Conservation (phyloP, 176 grass and related monocot species). For the Carex cristatella region DNA sequence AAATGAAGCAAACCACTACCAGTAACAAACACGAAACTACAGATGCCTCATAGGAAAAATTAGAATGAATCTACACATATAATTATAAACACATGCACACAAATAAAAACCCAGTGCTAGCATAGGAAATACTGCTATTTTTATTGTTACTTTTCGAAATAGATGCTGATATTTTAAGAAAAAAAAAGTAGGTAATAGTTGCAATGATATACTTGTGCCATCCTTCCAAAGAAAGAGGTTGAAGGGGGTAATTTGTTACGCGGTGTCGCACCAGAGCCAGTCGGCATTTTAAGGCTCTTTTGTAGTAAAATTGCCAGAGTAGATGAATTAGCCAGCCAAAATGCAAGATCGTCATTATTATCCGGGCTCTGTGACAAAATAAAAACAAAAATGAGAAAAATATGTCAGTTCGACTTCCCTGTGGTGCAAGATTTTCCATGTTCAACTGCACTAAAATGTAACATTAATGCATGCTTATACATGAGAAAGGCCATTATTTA, state of each 20-base stretch:
- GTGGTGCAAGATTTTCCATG: neutral
- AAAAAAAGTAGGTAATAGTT: neutral
- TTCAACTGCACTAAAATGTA: neutral
- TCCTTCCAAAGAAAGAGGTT: conserved; percentile 85
- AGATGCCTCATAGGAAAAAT: neutral
- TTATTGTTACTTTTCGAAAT: neutral
- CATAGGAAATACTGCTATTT: neutral
- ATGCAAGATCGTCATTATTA: conserved; percentile 62
- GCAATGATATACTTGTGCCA: conserved; percentile 53
- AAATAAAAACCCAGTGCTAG: neutral
- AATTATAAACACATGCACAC: neutral
- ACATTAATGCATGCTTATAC: neutral
- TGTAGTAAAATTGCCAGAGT: conserved; percentile 74
- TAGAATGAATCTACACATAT: neutral
- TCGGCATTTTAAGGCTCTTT: conserved; percentile 73
- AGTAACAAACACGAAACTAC: neutral
- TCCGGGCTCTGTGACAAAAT: conserved; percentile 68
- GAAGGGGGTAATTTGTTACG: conserved; percentile 59
- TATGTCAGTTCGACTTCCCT: neutral
- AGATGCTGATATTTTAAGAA: neutral
- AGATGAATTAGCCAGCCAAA: conserved; percentile 83
- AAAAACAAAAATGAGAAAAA: neutral
- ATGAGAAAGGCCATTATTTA: conserved; percentile 1
- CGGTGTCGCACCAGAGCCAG: conserved; percentile 47
- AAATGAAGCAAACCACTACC: neutral